Evolutionary conservation across 176 grass and related monocot species (phyloP).

Genomic region (Bothriochloa decipiens): DNA sequence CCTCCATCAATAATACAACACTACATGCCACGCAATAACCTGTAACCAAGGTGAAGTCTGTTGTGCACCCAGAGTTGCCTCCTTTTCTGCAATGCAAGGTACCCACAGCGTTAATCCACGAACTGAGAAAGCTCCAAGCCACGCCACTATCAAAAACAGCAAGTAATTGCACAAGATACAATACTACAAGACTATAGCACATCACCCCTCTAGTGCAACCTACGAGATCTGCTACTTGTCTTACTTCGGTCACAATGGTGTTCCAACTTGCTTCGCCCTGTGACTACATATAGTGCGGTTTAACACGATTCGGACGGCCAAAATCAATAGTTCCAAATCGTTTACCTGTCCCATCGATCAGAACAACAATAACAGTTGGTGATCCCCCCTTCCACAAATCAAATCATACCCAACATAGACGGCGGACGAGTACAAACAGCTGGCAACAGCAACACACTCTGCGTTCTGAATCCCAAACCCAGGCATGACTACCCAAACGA

Average conservation of each 20-base stretch:
- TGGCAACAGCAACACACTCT: not conserved
- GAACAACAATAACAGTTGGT: slow-evolving; percentile 18
- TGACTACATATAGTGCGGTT: not conserved
- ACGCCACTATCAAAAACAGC: not conserved
- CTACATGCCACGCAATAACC: slow-evolving; percentile 39
- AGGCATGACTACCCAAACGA: slow-evolving; percentile 1
- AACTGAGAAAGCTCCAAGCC: not conserved
- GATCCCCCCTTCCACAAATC: slow-evolving; percentile 21
- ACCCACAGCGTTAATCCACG: slow-evolving; percentile 31
- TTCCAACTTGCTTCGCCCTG: slow-evolving; percentile 5
- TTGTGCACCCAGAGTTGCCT: slow-evolving; percentile 25
- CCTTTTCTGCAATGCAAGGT: slow-evolving; percentile 51
- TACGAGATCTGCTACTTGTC: slow-evolving; percentile 32
- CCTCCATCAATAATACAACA: slow-evolving; percentile 25
- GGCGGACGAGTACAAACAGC: slow-evolving; percentile 20
- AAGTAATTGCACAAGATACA: not conserved
- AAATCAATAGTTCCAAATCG: not conserved
- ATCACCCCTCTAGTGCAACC: not conserved
- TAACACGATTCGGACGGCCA: not conserved
- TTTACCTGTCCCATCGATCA: not conserved
- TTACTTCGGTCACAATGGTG: not conserved
- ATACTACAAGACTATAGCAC: not conserved
- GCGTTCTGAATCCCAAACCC: slow-evolving; percentile 34
- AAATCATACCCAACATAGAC: slow-evolving; percentile 6
- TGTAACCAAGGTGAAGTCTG: not conserved